A percentile compares a stretch with the other conserved stretches of the same genome.
Conservation (phyloP, 139 green algal species). For the Ettlia oleoabundans region DNA sequence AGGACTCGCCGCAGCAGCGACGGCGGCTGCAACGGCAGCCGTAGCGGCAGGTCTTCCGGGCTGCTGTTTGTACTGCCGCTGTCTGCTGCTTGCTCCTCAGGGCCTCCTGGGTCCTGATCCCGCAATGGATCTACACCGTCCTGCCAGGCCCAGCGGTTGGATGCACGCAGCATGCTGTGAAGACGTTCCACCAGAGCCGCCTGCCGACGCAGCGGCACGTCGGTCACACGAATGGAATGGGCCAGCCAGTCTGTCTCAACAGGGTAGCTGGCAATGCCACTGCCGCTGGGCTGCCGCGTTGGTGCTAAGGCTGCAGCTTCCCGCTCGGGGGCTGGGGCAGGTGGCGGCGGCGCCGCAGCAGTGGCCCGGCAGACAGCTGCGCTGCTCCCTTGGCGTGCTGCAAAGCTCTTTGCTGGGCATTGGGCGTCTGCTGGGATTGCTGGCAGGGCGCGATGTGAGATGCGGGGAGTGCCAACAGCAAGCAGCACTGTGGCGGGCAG, state of each 20-base stretch:
- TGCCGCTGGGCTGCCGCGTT: background rate
- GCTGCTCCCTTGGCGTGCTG: too few relatives aligned
- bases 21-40: background rate
- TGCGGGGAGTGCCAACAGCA: background rate
- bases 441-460: background rate
- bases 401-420: background rate
- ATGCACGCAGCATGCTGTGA: background rate
- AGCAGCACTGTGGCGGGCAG: background rate
- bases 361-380: background rate
- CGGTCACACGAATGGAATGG: background rate
- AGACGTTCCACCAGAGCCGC: background rate
- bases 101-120: background rate
- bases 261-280: background rate
- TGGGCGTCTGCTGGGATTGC: background rate
- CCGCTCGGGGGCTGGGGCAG: background rate
- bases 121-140: too few relatives aligned
- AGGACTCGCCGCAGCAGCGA: too few relatives aligned
- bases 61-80: too few relatives aligned
- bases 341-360: background rate
- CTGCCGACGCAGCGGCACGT: background rate
- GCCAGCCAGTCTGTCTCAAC: slow-evolving; percentile 1
- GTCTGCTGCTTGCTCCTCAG: background rate
- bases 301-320: background rate
- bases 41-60: too few relatives aligned
- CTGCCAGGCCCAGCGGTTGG: slow-evolving; percentile 22